phyloP scores from a whole-genome alignment of 495 filamentous ascomycete genomes.

The Penicillium odoratum region DNA sequence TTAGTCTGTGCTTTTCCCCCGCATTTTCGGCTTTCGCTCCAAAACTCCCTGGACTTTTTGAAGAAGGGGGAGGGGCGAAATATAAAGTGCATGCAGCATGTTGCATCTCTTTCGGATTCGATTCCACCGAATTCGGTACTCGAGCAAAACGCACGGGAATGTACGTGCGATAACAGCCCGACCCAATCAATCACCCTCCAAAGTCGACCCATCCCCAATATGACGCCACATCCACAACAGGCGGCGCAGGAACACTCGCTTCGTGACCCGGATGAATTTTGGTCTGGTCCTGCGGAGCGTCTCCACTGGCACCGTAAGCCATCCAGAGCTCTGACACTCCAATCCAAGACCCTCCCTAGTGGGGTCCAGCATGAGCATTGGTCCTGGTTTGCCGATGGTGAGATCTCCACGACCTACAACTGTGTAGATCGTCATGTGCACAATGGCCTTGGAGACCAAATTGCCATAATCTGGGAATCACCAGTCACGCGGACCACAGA shows the following conservation, averaged over 20 bases:
- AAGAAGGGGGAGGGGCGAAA: background rate
- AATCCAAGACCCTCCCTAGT: conserved; percentile 49
- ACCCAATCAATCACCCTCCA: background rate
- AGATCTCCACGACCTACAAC: conserved; percentile 89
- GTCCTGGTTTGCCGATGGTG: conserved; percentile 87
- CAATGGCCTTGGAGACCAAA: conserved; percentile 65
- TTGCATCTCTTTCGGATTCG: background rate
- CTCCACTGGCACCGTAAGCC: conserved; percentile 81
- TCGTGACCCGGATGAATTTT: conserved; percentile 66
- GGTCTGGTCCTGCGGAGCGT: conserved; percentile 69
- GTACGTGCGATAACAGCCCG: background rate
- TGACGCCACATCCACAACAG: conserved; percentile 40
- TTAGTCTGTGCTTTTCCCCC: conserved; percentile 5
- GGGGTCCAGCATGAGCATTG: conserved; percentile 59
- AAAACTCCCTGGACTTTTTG: background rate
- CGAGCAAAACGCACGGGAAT: background rate
- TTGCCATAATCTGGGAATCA: conserved; percentile 85
- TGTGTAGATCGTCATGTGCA: conserved; percentile 86
- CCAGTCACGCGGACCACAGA: conserved; percentile 77
- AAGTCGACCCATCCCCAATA: background rate
- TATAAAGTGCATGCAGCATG: background rate
- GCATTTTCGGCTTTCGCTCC: conserved; percentile 8
- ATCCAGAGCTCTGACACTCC: conserved; percentile 39
- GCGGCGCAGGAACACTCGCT: conserved; percentile 41
- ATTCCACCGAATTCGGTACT: background rate